Evolutionary conservation across 257 asterid species (phyloP), one percentile per base, ranked within the genome.

Genomic region (Thymus quinquecostatus): DNA sequence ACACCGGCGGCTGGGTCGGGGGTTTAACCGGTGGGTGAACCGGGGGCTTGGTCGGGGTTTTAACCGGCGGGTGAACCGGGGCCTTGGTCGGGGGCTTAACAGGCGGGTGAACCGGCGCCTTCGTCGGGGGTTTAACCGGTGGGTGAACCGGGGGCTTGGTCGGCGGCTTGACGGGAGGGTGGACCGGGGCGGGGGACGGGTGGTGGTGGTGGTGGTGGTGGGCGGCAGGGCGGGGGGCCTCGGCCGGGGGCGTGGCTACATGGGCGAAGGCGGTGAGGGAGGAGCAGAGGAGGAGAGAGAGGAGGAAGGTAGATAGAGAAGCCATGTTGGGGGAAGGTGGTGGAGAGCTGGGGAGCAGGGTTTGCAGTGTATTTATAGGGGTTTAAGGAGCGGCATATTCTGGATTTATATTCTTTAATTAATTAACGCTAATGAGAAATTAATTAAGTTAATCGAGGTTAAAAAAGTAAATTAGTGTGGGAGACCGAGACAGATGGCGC

Each of bases 201-300:
- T 38, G 32, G 68, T 9, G 83, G 77, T 63, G 87, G 77, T 9
- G 74, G 71, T 30, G 68, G 33, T 32, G 64, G 27, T 8, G 71
- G 3, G 36, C 79, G 3, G 69, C 69, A 2, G 64, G 48, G 10
- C 81, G 81, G 11, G 79, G 79, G 6, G 69, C 72, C 0, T 62
- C 33, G 6, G 73, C 72, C 3, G 82, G 77, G 1, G 85, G 69
- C 6, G 10, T 63, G 32, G 33, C 10, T 0, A 50, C 69, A 9
- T 47, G 27, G n/a, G 59, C 80, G 5, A 64, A 8, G 7, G 61
- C 40, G 5, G 69, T 12, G 71, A 60, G 3, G 66, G 77, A 53
- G 79, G 65, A 8, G 51, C 54, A 49, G 8, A 85, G 77, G 7
- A 85, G 83, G 29, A 79, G 34, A 21, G 83, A 60, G 9, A 83